Evolutionary conservation across 331 rosid species (phyloP).

Genomic region (Malus hybrid): DNA sequence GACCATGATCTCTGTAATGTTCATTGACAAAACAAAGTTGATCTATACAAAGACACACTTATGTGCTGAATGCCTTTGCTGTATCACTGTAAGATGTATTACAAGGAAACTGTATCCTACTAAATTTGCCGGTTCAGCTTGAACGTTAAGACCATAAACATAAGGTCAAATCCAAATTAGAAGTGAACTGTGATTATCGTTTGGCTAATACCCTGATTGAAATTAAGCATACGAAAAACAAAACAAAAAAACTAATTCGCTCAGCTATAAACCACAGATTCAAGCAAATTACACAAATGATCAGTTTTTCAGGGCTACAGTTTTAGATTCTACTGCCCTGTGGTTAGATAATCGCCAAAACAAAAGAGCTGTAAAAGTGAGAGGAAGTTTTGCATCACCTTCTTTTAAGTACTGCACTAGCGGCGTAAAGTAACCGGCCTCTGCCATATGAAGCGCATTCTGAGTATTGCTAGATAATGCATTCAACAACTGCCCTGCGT

Average conservation of each 20-base stretch:
- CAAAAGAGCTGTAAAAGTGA: conserved; percentile 1
- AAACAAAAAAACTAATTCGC: background rate
- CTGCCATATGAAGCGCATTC: conserved; percentile 91
- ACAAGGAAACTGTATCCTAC: background rate
- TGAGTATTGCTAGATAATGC: conserved; percentile 65
- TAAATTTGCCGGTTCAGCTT: background rate
- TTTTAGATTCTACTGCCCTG: no score
- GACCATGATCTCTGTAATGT: background rate
- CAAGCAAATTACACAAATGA: no score
- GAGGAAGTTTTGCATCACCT: conserved; percentile 44
- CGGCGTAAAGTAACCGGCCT: conserved; percentile 86
- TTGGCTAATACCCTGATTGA: background rate
- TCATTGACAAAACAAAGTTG: background rate
- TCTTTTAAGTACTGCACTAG: conserved; percentile 63
- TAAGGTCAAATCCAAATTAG: background rate
- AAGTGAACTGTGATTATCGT: background rate
- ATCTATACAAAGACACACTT: background rate
- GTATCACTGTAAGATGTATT: background rate
- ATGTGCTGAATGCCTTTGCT: background rate
- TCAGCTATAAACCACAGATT: background rate
- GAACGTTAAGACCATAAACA: background rate
- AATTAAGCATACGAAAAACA: background rate
- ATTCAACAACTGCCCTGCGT: conserved; percentile 61
- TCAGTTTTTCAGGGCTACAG: no score
- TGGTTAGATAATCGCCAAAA: background rate